Percentiles rank a stretch among this genome's conserved stretches.
These are phyloP conservation scores for Trichoderma lentiforme DNA, from an alignment of 2,329 filamentous ascomycete species.

Conservation along the genomic window DNA sequence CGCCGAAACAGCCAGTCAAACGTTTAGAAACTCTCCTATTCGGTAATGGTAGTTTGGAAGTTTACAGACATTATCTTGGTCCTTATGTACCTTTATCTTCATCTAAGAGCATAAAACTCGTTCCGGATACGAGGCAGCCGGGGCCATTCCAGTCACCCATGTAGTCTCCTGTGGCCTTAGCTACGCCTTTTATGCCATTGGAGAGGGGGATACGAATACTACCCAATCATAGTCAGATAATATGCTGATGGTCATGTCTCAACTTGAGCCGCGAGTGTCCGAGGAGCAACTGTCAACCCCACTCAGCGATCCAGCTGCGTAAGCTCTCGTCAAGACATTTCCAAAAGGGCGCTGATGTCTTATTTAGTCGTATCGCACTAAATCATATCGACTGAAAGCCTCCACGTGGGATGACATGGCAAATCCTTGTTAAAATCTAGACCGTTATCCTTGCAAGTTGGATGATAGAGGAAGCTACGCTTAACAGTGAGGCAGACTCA, in stretches of 20 bases:
- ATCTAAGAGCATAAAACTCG: neutral
- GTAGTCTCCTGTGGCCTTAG: neutral
- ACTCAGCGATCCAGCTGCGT: neutral
- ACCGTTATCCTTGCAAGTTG: neutral
- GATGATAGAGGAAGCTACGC: neutral
- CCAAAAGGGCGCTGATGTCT: neutral
- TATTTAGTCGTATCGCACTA: neutral
- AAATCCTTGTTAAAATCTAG: neutral
- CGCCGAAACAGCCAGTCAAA: neutral
- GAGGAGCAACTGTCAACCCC: neutral
- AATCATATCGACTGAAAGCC: neutral
- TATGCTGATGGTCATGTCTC: neutral
- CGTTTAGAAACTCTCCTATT: neutral
- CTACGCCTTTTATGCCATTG: neutral
- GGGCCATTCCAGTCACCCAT: neutral
- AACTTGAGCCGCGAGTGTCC: neutral
- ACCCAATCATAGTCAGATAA: neutral
- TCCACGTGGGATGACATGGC: neutral
- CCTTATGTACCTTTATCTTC: neutral
- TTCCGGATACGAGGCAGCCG: neutral
- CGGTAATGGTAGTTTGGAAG: neutral
- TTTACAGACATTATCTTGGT: neutral
- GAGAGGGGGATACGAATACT: neutral
- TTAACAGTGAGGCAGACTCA: neutral
- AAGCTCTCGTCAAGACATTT: neutral